Percentiles rank a stretch among this genome's conserved stretches.
Evolutionary conservation across 106 monocot genomes (phyloP).

Genomic region (Dactylorhiza incarnata): DNA sequence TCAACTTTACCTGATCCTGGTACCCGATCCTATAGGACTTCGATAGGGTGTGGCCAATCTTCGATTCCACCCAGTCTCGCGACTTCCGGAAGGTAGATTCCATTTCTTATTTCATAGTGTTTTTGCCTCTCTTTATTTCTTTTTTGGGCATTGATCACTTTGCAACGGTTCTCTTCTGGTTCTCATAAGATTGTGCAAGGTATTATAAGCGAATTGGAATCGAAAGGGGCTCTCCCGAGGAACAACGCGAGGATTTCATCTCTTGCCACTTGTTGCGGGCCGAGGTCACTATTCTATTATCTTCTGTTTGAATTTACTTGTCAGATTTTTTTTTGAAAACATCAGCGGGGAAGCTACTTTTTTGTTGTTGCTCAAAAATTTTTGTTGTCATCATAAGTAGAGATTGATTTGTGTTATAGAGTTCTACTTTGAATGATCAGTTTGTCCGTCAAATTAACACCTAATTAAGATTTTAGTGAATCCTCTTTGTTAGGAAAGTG

Average conservation of each 20-base stretch:
- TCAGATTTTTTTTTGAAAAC: not conserved
- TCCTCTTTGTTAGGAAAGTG: not conserved
- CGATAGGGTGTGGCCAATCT: conserved; percentile 98
- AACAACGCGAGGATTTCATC: conserved; percentile 96
- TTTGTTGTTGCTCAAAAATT: not conserved
- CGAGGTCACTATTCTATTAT: conserved; percentile 43
- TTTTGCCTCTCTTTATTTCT: not conserved
- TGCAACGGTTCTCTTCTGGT: conserved; percentile 8
- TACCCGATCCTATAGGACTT: conserved; percentile 48
- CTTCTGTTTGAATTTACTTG: not conserved
- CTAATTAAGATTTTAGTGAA: not conserved
- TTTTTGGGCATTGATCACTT: conserved; percentile 1
- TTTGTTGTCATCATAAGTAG: not conserved
- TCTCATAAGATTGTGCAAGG: conserved; percentile 86
- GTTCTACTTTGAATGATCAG: not conserved
- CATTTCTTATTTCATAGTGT: conserved; percentile 1
- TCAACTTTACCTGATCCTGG: not conserved
- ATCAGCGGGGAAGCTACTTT: not conserved
- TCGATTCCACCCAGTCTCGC: conserved; percentile 87
- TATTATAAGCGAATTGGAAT: conserved; percentile 90
- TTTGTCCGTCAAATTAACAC: not conserved
- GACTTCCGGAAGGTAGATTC: conserved; percentile 82
- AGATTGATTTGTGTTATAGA: not conserved
- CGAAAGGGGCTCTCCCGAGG: conserved; percentile 85
- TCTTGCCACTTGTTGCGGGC: conserved; percentile 91